A percentile compares a stretch with the other conserved stretches of the same genome.
Evolutionary conservation across 73 alveolate species (phyloP).

Genomic region (Paramecium bursaria): DNA sequence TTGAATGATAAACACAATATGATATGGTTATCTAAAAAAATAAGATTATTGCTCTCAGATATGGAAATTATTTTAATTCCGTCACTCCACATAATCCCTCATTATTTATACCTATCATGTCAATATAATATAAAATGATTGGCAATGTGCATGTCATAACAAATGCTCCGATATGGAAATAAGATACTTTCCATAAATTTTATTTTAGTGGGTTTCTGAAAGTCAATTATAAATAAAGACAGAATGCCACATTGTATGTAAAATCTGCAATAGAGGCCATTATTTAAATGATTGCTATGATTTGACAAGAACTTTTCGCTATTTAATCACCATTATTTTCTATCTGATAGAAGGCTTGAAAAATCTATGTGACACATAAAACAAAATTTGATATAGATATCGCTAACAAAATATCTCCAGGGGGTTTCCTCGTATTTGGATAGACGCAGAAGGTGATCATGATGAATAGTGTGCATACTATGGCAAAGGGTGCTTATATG

Average conservation of each 20-base stretch:
- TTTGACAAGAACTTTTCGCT: constrained; percentile 6
- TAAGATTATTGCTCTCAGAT: too few relatives aligned
- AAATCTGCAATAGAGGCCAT: constrained; percentile 24
- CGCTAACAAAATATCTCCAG: constrained; percentile 29
- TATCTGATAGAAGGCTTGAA: not conserved
- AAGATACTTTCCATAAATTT: too few relatives aligned
- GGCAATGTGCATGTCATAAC: too few relatives aligned
- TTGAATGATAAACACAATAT: too few relatives aligned
- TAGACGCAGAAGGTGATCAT: constrained; percentile 5
- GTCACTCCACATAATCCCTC: too few relatives aligned
- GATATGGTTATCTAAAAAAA: too few relatives aligned
- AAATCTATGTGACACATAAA: constrained; percentile 9
- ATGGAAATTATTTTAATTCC: too few relatives aligned
- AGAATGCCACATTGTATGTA: constrained; percentile 11
- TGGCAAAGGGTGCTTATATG: constrained; percentile 39
- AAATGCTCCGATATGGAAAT: too few relatives aligned
- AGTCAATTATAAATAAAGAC: not conserved
- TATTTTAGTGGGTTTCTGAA: not conserved
- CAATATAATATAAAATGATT: too few relatives aligned
- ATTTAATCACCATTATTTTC: not conserved
- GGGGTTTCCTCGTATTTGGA: constrained; percentile 21
- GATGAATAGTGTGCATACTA: constrained; percentile 25
- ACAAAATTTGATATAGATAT: constrained; percentile 6
- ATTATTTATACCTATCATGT: too few relatives aligned
- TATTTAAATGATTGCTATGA: not conserved